A percentile compares a stretch with the other conserved stretches of the same genome.
Evolutionary conservation across 2,329 filamentous ascomycete genomes (phyloP).

Genomic region (Penicillium janthinellum): DNA sequence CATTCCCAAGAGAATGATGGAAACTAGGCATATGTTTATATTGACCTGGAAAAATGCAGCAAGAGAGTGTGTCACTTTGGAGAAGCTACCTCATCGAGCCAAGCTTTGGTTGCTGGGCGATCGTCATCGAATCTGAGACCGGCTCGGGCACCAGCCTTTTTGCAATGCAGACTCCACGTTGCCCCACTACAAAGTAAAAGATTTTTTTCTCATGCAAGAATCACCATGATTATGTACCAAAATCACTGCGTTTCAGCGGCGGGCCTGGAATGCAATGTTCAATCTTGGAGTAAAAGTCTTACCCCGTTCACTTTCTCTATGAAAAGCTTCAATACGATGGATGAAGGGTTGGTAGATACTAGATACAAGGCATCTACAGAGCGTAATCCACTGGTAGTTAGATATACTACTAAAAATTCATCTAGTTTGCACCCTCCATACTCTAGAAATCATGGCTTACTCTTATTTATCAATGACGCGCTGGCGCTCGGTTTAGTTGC

Average conservation of each 20-base stretch:
- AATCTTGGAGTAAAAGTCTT: not conserved
- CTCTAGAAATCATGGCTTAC: not conserved
- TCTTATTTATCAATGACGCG: not conserved
- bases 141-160: constrained; percentile 11
- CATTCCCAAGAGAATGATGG: not conserved
- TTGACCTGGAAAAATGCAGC: not conserved
- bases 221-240: not conserved
- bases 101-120: constrained; percentile 12
- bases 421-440: not conserved
- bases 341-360: not conserved
- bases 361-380: not conserved
- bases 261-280: too few relatives aligned
- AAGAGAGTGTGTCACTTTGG: not conserved
- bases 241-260: constrained; percentile 1
- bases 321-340: not conserved
- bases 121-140: constrained; percentile 16
- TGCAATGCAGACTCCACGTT: constrained; percentile 15
- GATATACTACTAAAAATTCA: not conserved
- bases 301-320: not conserved
- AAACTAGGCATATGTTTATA: not conserved
- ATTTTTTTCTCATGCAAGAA: constrained; percentile 6
- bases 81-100: constrained; percentile 3
- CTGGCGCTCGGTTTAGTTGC: not conserved
- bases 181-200: constrained; percentile 20
- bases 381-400: not conserved